Conservation (phyloP, 2,329 filamentous ascomycete genomes). For the Fusarium siculi region DNA sequence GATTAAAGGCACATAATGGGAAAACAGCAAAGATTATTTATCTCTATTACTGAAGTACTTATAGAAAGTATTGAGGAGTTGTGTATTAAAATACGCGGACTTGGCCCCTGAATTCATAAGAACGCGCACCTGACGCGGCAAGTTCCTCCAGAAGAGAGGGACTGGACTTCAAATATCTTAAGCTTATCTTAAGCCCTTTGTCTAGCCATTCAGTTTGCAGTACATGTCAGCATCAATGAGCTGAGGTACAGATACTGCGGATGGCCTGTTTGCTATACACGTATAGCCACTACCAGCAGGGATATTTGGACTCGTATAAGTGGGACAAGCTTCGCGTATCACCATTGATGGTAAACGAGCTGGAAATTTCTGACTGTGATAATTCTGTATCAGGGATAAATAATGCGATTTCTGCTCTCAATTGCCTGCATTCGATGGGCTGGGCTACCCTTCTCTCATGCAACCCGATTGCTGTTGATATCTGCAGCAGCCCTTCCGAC, state of each 20-base stretch:
- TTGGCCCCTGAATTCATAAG: not conserved
- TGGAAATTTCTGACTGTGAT: not conserved
- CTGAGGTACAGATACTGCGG: not conserved
- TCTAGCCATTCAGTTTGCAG: too few species aligned
- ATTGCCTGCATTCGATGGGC: rapidly evolving
- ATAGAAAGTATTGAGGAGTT: not conserved
- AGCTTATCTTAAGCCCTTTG: not conserved
- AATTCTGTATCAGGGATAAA: not conserved
- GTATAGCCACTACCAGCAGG: not conserved
- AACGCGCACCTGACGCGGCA: not conserved
- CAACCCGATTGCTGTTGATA: not conserved
- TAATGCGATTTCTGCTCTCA: not conserved
- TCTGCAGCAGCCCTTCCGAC: too few species aligned
- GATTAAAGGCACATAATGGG: too few species aligned
- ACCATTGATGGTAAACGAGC: too few species aligned
- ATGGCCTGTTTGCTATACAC: not conserved
- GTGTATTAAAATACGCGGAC: not conserved
- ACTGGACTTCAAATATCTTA: not conserved
- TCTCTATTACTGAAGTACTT: not conserved
- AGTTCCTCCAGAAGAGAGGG: not conserved
- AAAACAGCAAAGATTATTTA: not conserved
- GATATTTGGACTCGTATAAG: not conserved
- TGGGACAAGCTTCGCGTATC: not conserved
- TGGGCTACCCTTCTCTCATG: rapidly evolving
- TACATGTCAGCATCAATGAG: rapidly evolving